Percentiles rank a stretch among this genome's conserved stretches.
Evolutionary conservation across 1,284 basidiomycete species (phyloP).

Genomic region (Porogramme epimiltina): DNA sequence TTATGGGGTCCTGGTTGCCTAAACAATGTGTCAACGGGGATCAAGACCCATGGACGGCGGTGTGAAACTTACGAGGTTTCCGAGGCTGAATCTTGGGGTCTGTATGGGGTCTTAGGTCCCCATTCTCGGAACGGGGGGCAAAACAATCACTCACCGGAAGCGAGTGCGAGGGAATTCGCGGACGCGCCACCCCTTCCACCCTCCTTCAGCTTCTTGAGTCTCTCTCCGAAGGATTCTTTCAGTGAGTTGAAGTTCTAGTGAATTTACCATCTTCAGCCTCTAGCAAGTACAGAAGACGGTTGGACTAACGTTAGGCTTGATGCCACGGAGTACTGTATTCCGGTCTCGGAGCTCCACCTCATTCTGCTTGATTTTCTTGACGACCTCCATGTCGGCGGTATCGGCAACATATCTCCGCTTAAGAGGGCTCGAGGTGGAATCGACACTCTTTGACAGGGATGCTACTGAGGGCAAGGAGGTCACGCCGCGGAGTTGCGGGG

Average conservation of each 20-base stretch:
- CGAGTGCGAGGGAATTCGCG: slow-evolving; percentile 3
- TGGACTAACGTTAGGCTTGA: slow-evolving; percentile 67
- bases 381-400: slow-evolving; percentile 75
- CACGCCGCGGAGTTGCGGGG: slow-evolving; percentile 38
- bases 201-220: slow-evolving; percentile 75
- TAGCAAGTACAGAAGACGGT: neutral
- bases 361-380: slow-evolving; percentile 77
- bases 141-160: slow-evolving; percentile 21
- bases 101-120: slow-evolving; percentile 19
- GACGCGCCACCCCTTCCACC: slow-evolving; percentile 49
- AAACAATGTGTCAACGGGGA: neutral
- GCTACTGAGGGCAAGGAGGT: slow-evolving; percentile 39
- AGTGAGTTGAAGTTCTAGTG: slow-evolving; percentile 80
- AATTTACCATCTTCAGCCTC: too few relatives aligned
- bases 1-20: slow-evolving; percentile 85
- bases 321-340: slow-evolving; percentile 75
- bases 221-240: slow-evolving; percentile 62
- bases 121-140: neutral
- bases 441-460: slow-evolving; percentile 32
- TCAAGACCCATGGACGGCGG: neutral
- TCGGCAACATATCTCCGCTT: slow-evolving; percentile 85
- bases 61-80: slow-evolving; percentile 54
- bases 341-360: slow-evolving; percentile 78
- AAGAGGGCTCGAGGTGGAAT: slow-evolving; percentile 48
- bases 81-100: slow-evolving; percentile 58